phyloP scores from a whole-genome alignment of 352 stramenopile species.

The Pythium monospermum region DNA sequence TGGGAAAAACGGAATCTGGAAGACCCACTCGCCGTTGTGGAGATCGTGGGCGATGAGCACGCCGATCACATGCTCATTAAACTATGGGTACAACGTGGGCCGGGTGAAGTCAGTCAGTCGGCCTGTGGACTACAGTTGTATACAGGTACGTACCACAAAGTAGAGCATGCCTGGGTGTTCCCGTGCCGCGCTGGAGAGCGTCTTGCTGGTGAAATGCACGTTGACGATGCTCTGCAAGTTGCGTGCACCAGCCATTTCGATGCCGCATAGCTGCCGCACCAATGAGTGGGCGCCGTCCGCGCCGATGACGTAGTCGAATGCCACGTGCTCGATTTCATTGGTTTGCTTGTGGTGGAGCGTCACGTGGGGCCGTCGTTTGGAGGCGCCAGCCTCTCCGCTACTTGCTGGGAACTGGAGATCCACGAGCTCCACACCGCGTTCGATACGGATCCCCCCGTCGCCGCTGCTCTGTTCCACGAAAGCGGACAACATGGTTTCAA shows the following conservation, averaged over 20 bases:
- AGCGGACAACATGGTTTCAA: constrained; percentile 57
- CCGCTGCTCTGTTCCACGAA: constrained; percentile 46
- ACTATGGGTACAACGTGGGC: constrained; percentile 36
- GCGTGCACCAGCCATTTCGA: constrained; percentile 62
- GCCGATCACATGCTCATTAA: constrained; percentile 82
- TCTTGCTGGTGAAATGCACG: constrained; percentile 90
- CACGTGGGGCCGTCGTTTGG: constrained; percentile 28
- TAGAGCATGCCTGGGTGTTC: constrained; percentile 92
- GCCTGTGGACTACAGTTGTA: too few relatives aligned
- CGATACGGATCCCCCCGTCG: constrained; percentile 41
- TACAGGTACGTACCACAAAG: constrained; percentile 76
- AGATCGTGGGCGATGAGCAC: constrained; percentile 93
- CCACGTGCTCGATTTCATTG: constrained; percentile 31
- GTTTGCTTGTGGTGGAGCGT: constrained; percentile 30
- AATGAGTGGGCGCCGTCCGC: constrained; percentile 89
- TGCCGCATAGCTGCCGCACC: constrained; percentile 61
- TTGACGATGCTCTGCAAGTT: constrained; percentile 93
- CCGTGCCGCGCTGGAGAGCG: constrained; percentile 42
- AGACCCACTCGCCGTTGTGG: constrained; percentile 84
- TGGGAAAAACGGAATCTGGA: constrained; percentile 92
- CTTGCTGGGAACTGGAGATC: constrained; percentile 22
- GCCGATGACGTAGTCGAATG: constrained; percentile 84
- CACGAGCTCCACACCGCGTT: constrained; percentile 58
- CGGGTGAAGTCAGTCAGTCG: too few relatives aligned
- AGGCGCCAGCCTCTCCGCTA: too few relatives aligned